A percentile compares a stretch with the other conserved stretches of the same genome.
Evolutionary conservation across 2,329 filamentous ascomycete species (phyloP).

Genomic region (Metarhizium album): DNA sequence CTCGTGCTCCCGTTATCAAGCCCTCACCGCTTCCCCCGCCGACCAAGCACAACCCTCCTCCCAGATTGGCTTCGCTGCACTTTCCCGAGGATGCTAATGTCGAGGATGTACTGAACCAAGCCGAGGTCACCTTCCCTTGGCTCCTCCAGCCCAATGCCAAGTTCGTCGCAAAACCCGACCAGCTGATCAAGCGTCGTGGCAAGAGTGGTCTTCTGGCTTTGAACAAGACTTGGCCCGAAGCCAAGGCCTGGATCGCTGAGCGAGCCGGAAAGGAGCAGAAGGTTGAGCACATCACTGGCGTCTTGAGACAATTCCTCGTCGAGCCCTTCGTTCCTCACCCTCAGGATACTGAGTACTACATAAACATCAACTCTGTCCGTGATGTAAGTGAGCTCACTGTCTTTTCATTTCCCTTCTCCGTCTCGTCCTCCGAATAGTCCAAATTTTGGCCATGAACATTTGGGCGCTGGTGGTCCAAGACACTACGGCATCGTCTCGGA

Average conservation of each 20-base stretch:
- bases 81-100: constrained; percentile 84
- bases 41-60: constrained; percentile 81
- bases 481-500: neutral
- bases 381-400: constrained; percentile 73
- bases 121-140: constrained; percentile 95
- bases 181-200: constrained; percentile 98
- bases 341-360: constrained; percentile 95
- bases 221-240: constrained; percentile 96
- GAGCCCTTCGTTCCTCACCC: constrained; percentile 98
- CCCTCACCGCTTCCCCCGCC: constrained; percentile 79
- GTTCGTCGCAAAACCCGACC: constrained; percentile 98
- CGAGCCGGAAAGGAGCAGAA: constrained; percentile 84
- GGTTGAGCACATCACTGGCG: constrained; percentile 84
- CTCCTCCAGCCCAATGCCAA: constrained; percentile 71
- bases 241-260: constrained; percentile 85
- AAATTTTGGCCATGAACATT: neutral
- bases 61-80: constrained; percentile 83
- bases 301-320: constrained; percentile 89
- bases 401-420: constrained; percentile 12
- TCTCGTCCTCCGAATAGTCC: constrained; percentile 10
- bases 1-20: constrained; percentile 94
- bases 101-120: constrained; percentile 80
- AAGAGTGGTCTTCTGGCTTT: constrained; percentile 94
- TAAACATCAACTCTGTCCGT: constrained; percentile 99
- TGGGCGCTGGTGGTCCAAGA: neutral